Conservation (phyloP, 75 land plant species). For the Cupressus sempervirens region DNA sequence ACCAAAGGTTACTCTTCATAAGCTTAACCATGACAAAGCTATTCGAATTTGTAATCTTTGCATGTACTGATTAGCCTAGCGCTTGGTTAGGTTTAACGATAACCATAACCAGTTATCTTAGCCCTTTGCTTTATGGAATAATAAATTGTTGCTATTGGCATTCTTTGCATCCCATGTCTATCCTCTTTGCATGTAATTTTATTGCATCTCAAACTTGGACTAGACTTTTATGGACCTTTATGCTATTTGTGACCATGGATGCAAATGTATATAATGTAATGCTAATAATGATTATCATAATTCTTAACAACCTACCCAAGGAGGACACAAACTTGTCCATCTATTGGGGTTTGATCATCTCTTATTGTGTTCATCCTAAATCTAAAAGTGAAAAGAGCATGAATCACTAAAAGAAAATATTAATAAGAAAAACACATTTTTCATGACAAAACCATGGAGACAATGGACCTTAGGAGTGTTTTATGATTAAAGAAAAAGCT, state of each 20-base stretch:
- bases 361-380: not conserved
- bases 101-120: too few species aligned
- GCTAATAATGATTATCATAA: not conserved
- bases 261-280: not conserved
- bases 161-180: not conserved
- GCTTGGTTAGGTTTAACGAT: too few species aligned
- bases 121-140: not conserved
- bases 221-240: not conserved
- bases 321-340: not conserved
- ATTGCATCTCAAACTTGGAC: not conserved
- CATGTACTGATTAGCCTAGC: too few species aligned
- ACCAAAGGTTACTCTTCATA: not conserved
- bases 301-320: not conserved
- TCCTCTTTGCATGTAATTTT: not conserved
- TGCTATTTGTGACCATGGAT: not conserved
- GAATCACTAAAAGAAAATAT: not conserved
- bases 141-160: too few species aligned
- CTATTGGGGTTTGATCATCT: not conserved
- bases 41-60: not conserved
- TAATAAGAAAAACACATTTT: not conserved
- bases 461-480: not conserved
- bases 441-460: not conserved
- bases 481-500: not conserved
- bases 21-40: not conserved
- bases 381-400: not conserved